phyloP scores from a whole-genome alignment of 306 rosid species.

The Trifolium subterraneum region DNA sequence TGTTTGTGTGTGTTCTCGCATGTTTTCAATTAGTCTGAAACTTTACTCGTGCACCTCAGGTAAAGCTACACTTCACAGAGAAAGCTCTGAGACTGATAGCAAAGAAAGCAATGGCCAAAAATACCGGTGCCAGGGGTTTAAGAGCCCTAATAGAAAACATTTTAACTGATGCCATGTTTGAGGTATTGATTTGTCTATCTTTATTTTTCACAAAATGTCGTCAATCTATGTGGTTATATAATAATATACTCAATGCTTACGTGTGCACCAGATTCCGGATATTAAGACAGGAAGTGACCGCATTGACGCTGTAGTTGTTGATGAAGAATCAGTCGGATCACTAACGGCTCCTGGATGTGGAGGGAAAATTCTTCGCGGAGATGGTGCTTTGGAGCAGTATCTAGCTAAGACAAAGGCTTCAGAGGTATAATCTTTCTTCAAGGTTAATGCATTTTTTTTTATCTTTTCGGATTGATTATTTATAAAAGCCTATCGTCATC shows the following conservation, averaged over 20 bases:
- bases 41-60: conserved; percentile 53
- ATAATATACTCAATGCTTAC: conserved; percentile 28
- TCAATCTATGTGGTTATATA: not conserved
- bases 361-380: conserved; percentile 81
- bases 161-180: conserved; percentile 93
- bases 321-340: conserved; percentile 78
- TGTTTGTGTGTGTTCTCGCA: not conserved
- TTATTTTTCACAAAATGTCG: conserved; percentile 9
- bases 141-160: conserved; percentile 83
- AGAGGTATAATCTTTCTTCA: conserved; percentile 53
- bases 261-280: conserved; percentile 78
- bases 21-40: conserved; percentile 28
- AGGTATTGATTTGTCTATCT: conserved; percentile 55
- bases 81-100: conserved; percentile 80
- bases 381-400: conserved; percentile 71
- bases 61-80: conserved; percentile 76
- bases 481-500: not conserved
- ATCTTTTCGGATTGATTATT: conserved; percentile 21
- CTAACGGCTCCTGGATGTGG: conserved; percentile 66
- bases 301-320: conserved; percentile 84
- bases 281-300: conserved; percentile 73
- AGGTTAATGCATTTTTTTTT: not conserved
- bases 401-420: conserved; percentile 61
- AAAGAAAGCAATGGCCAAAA: conserved; percentile 85
- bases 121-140: conserved; percentile 96